Evolutionary conservation across 1,284 basidiomycete genomes (phyloP).

Genomic region (Ceratobasidium sp.): DNA sequence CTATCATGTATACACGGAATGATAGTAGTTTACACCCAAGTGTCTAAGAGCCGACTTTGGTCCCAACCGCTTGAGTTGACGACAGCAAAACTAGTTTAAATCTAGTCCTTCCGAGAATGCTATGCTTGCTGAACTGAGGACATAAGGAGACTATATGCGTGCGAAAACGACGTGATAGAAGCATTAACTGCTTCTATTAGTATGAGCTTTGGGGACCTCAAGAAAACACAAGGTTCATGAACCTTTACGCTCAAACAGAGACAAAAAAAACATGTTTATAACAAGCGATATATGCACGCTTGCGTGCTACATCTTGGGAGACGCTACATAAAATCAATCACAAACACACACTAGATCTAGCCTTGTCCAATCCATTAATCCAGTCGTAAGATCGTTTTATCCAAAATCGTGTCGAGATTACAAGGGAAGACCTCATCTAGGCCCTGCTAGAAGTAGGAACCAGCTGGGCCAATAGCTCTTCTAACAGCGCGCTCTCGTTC

Average conservation of each 20-base stretch:
- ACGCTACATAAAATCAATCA: background rate
- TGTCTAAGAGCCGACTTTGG: no score
- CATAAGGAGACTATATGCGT: no score
- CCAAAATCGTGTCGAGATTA: background rate
- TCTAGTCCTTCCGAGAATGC: no score
- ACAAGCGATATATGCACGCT: background rate
- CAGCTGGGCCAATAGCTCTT: slow-evolving; percentile 17
- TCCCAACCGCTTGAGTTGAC: no score
- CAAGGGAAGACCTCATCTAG: background rate
- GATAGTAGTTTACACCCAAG: background rate
- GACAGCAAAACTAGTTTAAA: no score
- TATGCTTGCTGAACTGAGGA: no score
- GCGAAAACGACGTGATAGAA: no score
- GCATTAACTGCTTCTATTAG: no score
- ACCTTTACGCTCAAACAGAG: no score
- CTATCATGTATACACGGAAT: background rate
- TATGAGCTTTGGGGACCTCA: no score
- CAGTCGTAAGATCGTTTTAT: background rate
- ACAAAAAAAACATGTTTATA: background rate
- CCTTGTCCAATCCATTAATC: background rate
- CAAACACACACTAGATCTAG: background rate
- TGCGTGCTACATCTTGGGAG: background rate
- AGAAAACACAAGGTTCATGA: no score
- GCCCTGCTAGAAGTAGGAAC: slow-evolving; percentile 26
- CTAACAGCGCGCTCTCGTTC: slow-evolving; percentile 25